phyloP scores from a whole-genome alignment of 352 stramenopile genomes.

The Globisporangium canariense region DNA sequence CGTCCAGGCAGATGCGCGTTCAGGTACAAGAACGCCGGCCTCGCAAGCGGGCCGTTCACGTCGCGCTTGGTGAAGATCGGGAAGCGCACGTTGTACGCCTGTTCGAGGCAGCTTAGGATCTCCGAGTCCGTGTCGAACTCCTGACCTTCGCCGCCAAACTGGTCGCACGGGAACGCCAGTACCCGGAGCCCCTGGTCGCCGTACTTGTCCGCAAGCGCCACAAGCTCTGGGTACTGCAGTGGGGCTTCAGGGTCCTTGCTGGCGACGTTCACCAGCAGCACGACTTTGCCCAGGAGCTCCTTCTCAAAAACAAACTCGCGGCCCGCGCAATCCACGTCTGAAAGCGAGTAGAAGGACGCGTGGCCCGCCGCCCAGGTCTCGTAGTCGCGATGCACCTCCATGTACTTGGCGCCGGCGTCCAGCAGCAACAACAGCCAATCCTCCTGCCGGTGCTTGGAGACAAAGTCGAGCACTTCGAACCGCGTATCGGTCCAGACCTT shows the following conservation, averaged over 20 bases:
- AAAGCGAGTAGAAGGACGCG: conserved; percentile 19
- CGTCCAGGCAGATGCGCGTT: conserved; percentile 38
- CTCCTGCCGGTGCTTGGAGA: conserved; percentile 16
- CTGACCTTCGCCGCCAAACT: conserved; percentile 65
- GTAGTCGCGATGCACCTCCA: conserved; percentile 8
- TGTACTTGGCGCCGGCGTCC: conserved; percentile 17
- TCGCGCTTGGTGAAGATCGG: conserved; percentile 50
- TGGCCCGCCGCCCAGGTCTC: conserved; percentile 1
- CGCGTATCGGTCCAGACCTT: conserved; percentile 14
- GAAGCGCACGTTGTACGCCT: conserved; percentile 30
- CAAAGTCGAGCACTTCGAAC: conserved; percentile 16
- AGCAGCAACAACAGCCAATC: conserved; percentile 16
- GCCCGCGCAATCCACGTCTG: conserved; percentile 11
- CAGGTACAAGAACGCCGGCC: conserved; percentile 65
- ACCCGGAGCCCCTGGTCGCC: conserved; percentile 33
- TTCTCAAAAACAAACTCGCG: conserved; percentile 18
- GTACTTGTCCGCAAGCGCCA: conserved; percentile 49
- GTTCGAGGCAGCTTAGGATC: conserved; percentile 27
- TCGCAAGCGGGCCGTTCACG: conserved; percentile 65
- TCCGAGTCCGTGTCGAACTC: conserved; percentile 41
- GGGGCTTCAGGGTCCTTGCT: conserved; percentile 71
- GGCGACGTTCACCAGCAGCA: conserved; percentile 77
- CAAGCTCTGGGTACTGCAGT: conserved; percentile 75
- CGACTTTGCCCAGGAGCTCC: conserved; percentile 35
- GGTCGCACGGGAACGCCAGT: conserved; percentile 76